These are phyloP conservation scores for Penicillium frequentans DNA, from an alignment of 2,329 filamentous ascomycete genomes.

Conservation along the genomic window DNA sequence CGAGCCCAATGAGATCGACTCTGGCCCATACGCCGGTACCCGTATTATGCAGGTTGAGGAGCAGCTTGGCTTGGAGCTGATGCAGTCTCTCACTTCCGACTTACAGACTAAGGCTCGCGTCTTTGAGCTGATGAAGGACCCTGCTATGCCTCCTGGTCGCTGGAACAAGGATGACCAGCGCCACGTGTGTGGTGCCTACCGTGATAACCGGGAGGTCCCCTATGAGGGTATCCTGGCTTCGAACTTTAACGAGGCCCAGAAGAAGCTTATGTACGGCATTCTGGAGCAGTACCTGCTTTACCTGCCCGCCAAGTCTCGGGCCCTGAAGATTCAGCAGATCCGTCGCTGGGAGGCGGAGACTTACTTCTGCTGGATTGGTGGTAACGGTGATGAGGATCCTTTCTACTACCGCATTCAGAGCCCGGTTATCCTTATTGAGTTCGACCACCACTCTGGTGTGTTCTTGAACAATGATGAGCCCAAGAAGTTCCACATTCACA, in stretches of 20 bases:
- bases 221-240: conserved; percentile 66
- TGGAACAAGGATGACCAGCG: conserved; percentile 83
- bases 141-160: conserved; percentile 59
- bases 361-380: conserved; percentile 76
- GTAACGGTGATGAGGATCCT: conserved; percentile 63
- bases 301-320: conserved; percentile 58
- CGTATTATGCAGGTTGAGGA: conserved; percentile 67
- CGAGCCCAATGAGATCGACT: conserved; percentile 73
- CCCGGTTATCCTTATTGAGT: conserved; percentile 72
- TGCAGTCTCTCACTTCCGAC: conserved; percentile 60
- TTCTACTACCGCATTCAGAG: conserved; percentile 80
- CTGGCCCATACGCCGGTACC: conserved; percentile 62
- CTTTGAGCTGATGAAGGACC: conserved; percentile 62
- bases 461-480: conserved; percentile 73
- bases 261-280: conserved; percentile 58
- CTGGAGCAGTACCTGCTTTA: conserved; percentile 68
- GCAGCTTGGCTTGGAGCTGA: conserved; percentile 63
- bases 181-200: conserved; percentile 74
- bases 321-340: conserved; percentile 56
- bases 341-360: conserved; percentile 64
- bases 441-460: conserved; percentile 78
- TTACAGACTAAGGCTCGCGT: conserved; percentile 55
- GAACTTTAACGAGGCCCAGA: conserved; percentile 46
- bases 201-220: conserved; percentile 74
- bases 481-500: conserved; percentile 78